A percentile compares a stretch with the other conserved stretches of the same genome.
Conservation (phyloP, 495 filamentous ascomycete genomes). For the Apiosordaria backusii region DNA sequence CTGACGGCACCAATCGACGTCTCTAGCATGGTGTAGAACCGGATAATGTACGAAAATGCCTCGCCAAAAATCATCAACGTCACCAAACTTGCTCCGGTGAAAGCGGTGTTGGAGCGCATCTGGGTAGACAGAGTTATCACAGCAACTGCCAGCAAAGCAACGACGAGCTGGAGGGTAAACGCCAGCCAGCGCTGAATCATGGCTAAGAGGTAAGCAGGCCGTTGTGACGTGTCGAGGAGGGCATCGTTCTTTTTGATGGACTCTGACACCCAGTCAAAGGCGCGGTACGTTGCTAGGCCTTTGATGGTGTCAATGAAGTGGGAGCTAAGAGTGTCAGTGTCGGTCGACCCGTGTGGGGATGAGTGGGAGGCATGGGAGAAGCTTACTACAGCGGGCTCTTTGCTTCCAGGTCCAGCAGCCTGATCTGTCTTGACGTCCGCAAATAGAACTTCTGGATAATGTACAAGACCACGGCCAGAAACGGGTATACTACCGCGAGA, state of each 20-base stretch:
- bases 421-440: slow-evolving; percentile 54
- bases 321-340: slow-evolving; percentile 19
- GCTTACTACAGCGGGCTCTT: slow-evolving; percentile 28
- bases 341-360: neutral
- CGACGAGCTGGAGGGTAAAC: slow-evolving; percentile 46
- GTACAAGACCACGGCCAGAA: slow-evolving; percentile 36
- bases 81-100: slow-evolving; percentile 33
- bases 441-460: slow-evolving; percentile 54
- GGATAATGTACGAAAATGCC: slow-evolving; percentile 17
- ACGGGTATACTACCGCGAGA: slow-evolving; percentile 28
- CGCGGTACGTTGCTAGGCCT: slow-evolving; percentile 49
- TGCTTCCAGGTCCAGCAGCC: slow-evolving; percentile 51
- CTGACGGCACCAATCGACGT: slow-evolving; percentile 51
- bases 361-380: neutral
- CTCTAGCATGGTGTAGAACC: slow-evolving; percentile 46
- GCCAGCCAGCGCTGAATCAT: slow-evolving; percentile 54
- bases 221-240: slow-evolving; percentile 52
- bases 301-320: slow-evolving; percentile 46
- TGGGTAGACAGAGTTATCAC: slow-evolving; percentile 34
- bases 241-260: slow-evolving; percentile 45
- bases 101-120: slow-evolving; percentile 22
- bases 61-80: slow-evolving; percentile 30
- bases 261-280: slow-evolving; percentile 44
- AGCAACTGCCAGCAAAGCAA: slow-evolving; percentile 38
- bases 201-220: slow-evolving; percentile 50